Conservation (phyloP, 306 rosid genomes). For the Senna siamea region DNA sequence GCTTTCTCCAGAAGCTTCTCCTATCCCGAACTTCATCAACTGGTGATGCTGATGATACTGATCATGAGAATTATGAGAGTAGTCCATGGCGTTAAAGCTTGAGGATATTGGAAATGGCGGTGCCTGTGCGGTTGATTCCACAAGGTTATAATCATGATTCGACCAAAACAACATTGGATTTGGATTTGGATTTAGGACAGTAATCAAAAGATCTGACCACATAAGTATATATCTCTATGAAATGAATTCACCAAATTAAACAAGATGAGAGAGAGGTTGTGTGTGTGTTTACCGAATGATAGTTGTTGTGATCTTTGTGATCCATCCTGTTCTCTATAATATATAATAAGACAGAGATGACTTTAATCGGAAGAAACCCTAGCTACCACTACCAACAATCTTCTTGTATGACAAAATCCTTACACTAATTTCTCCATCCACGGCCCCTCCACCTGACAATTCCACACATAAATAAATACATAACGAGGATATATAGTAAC, state of each 20-base stretch:
- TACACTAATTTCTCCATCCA: slow-evolving; percentile 20
- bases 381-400: not conserved
- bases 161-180: slow-evolving; percentile 51
- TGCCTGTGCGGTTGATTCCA: too few relatives aligned
- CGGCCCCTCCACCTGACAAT: slow-evolving; percentile 53
- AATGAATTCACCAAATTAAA: slow-evolving; percentile 10
- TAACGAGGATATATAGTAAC: too few relatives aligned
- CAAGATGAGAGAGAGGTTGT: not conserved
- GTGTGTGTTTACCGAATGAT: slow-evolving; percentile 58
- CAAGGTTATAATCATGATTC: slow-evolving; percentile 47
- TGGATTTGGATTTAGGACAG: slow-evolving; percentile 24
- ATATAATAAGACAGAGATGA: slow-evolving; percentile 23
- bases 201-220: slow-evolving; percentile 48
- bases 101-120: too few relatives aligned
- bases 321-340: slow-evolving; percentile 58
- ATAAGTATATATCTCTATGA: not conserved
- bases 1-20: slow-evolving; percentile 50
- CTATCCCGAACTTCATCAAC: slow-evolving; percentile 51
- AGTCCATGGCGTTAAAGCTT: too few relatives aligned
- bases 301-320: slow-evolving; percentile 59
- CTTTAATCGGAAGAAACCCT: slow-evolving; percentile 52
- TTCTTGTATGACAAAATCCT: slow-evolving; percentile 48
- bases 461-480: too few relatives aligned
- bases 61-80: too few relatives aligned
- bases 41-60: slow-evolving; percentile 31